These are phyloP conservation scores for Mycena indigotica DNA, from an alignment of 768 basidiomycete species.

Conservation along the genomic window DNA sequence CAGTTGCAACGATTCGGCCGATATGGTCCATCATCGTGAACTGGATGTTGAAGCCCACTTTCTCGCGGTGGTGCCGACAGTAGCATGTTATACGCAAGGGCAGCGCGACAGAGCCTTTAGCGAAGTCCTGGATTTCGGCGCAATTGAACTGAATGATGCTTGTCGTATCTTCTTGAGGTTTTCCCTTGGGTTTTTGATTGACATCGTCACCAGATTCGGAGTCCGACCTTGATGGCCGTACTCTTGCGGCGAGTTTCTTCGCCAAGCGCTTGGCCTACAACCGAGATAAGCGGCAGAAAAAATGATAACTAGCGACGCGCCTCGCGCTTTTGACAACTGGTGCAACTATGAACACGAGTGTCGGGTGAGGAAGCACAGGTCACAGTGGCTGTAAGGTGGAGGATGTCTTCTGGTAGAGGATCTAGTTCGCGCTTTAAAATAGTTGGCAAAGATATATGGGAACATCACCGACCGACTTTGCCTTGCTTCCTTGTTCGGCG, in stretches of 20 bases:
- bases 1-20: conserved; percentile 80
- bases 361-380: conserved; percentile 82
- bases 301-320: conserved; percentile 39
- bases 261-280: conserved; percentile 83
- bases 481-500: conserved; percentile 81
- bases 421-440: conserved; percentile 44
- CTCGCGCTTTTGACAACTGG: conserved; percentile 88
- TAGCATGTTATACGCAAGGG: conserved; percentile 97
- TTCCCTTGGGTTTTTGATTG: conserved; percentile 43
- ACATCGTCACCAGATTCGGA: conserved; percentile 67
- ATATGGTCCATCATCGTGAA: conserved; percentile 81
- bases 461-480: conserved; percentile 62
- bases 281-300: conserved; percentile 2
- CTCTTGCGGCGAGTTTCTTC: conserved; percentile 83
- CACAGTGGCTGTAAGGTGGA: conserved; percentile 72
- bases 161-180: conserved; percentile 64
- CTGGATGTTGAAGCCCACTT: conserved; percentile 89
- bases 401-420: conserved; percentile 65
- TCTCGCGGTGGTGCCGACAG: conserved; percentile 97
- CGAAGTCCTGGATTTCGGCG: conserved; percentile 85
- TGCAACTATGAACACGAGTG: conserved; percentile 76
- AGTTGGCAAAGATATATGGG: conserved; percentile 1
- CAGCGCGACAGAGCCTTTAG: conserved; percentile 81
- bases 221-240: conserved; percentile 76
- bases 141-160: conserved; percentile 97